phyloP scores from a whole-genome alignment of 148 eudicot genomes.

The Camellia japonica region DNA sequence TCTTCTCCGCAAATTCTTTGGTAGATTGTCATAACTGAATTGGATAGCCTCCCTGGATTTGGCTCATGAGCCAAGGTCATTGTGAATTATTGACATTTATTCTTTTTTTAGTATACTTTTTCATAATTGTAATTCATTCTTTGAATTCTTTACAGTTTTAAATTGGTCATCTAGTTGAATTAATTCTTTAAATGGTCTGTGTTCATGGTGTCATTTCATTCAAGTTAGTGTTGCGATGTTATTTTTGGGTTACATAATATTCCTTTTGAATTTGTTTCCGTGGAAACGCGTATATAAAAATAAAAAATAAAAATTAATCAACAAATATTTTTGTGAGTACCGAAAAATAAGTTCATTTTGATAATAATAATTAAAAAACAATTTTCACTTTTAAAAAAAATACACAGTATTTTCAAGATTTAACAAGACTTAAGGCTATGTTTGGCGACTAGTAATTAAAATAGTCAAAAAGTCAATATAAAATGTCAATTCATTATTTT shows the following conservation, averaged over 20 bases:
- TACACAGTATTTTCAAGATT: no score
- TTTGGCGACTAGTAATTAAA: no score
- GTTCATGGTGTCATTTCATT: not conserved
- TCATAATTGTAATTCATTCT: slow-evolving; percentile 12
- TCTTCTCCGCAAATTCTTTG: slow-evolving; percentile 53
- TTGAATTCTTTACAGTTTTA: slow-evolving; percentile 17
- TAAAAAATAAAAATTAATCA: no score
- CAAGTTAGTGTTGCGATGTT: not conserved
- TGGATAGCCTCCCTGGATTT: not conserved
- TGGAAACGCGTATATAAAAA: not conserved
- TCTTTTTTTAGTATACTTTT: not conserved
- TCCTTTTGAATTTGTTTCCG: not conserved
- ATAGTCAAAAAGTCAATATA: no score
- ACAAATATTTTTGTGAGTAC: no score
- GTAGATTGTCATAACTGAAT: slow-evolving; percentile 68
- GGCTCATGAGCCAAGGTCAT: not conserved
- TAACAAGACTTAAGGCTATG: no score
- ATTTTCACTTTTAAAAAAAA: no score
- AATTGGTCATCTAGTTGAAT: slow-evolving; percentile 1
- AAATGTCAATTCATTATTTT: no score
- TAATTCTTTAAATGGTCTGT: slow-evolving; percentile 7
- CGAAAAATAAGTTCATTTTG: no score
- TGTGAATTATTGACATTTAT: slow-evolving; percentile 8
- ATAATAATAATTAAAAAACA: no score
- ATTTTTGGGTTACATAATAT: not conserved